These are phyloP conservation scores for Corinectria fuckeliana DNA, from an alignment of 2,329 filamentous ascomycete species.

Conservation along the genomic window DNA sequence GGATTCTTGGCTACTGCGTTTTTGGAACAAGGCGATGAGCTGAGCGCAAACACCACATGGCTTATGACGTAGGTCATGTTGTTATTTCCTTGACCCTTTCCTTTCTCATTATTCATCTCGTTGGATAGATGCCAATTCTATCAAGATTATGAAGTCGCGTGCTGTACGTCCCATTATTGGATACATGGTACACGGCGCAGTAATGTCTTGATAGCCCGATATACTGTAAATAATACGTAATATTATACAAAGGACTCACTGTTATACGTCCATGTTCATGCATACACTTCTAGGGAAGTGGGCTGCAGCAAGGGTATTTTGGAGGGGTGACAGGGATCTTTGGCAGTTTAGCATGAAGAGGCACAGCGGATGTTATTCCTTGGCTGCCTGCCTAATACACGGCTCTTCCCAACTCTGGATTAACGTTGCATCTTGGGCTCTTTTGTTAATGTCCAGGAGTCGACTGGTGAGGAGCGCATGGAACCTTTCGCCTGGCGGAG, in stretches of 20 bases:
- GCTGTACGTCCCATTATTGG: slow-evolving; percentile 10
- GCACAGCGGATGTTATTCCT: neutral
- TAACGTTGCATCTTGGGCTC: neutral
- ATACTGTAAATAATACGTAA: too few species aligned
- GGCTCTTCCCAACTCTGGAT: neutral
- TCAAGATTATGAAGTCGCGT: slow-evolving; percentile 7
- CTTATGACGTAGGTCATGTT: slow-evolving; percentile 12
- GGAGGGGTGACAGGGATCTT: neutral
- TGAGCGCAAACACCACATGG: slow-evolving; percentile 29
- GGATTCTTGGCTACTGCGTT: slow-evolving; percentile 14
- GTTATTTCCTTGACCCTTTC: slow-evolving; percentile 16
- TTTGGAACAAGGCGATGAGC: slow-evolving; percentile 8
- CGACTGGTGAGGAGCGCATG: neutral
- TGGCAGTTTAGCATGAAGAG: neutral
- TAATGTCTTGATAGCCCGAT: too few species aligned
- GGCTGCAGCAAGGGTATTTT: neutral
- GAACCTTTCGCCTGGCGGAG: too few species aligned
- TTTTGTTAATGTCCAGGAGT: neutral
- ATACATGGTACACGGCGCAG: neutral
- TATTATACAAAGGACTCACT: too few species aligned
- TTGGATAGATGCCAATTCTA: neutral
- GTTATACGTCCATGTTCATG: too few species aligned
- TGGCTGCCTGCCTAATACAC: neutral
- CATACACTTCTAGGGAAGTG: neutral
- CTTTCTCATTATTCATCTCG: slow-evolving; percentile 15